A percentile compares a stretch with the other conserved stretches of the same genome.
Conservation (phyloP, 1,139 yeast genomes). For the Hansenula lynferdii region DNA sequence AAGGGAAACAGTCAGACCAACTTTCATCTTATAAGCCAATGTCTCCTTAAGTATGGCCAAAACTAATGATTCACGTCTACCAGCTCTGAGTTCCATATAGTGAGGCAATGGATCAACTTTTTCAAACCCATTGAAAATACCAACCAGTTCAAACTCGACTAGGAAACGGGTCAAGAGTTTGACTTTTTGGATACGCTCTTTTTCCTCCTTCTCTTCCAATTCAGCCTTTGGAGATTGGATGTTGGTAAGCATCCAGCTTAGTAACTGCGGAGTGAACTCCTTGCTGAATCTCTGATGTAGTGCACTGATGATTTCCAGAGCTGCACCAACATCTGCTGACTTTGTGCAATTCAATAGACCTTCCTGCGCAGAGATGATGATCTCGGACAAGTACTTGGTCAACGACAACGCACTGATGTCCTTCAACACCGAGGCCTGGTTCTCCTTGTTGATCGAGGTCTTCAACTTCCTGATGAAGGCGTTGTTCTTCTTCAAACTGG, state of each 20-base stretch:
- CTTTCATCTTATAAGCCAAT: constrained; percentile 42
- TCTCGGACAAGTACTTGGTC: constrained; percentile 74
- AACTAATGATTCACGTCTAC: constrained; percentile 36
- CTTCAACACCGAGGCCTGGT: constrained; percentile 41
- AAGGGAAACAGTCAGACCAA: constrained; percentile 42
- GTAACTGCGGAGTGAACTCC: constrained; percentile 48
- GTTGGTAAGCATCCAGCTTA: constrained; percentile 42
- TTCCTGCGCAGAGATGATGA: constrained; percentile 59
- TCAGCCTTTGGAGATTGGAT: constrained; percentile 35
- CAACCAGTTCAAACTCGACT: constrained; percentile 61
- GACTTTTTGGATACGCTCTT: constrained; percentile 38
- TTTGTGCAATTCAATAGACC: constrained; percentile 53
- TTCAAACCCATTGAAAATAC: constrained; percentile 42
- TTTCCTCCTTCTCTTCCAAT: constrained; percentile 40
- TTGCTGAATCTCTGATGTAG: constrained; percentile 70
- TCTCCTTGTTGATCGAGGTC: constrained; percentile 48
- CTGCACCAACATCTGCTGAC: constrained; percentile 56
- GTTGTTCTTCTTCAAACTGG: constrained; percentile 80
- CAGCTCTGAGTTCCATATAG: constrained; percentile 29
- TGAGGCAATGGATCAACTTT: constrained; percentile 36
- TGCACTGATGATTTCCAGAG: constrained; percentile 63
- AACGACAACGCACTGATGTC: constrained; percentile 63
- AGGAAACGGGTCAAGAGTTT: constrained; percentile 49
- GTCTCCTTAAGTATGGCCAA: constrained; percentile 50
- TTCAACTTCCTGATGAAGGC: constrained; percentile 73